Evolutionary conservation across 441 rosid genomes (phyloP).

Genomic region (Melastoma candidum): DNA sequence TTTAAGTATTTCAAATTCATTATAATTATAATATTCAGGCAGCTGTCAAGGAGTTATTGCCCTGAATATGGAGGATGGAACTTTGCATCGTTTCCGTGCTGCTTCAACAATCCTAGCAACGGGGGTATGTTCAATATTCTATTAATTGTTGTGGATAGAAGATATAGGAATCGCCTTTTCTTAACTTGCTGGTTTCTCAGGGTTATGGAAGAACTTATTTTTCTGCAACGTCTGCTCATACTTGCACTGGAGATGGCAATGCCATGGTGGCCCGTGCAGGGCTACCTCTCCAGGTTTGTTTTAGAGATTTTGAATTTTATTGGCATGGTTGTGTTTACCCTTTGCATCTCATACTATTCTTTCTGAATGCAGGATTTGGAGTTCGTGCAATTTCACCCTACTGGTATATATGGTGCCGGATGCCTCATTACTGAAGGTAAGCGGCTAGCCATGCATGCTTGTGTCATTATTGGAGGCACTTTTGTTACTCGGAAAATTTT

Average conservation of each 20-base stretch:
- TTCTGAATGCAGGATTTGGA: conserved; percentile 69
- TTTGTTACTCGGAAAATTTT: background rate
- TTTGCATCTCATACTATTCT: conserved; percentile 1
- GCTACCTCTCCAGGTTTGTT: conserved; percentile 71
- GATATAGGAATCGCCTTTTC: background rate
- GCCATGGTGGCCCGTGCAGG: conserved; percentile 98
- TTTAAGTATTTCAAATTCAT: background rate
- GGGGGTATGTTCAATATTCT: conserved; percentile 40
- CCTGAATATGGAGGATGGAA: conserved; percentile 93
- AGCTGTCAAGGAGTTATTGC: conserved; percentile 95
- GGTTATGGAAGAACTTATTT: conserved; percentile 94
- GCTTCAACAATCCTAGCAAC: conserved; percentile 86
- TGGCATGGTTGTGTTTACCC: conserved; percentile 12
- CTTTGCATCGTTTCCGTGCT: conserved; percentile 74
- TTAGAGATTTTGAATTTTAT: conserved; percentile 7
- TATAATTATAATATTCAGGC: conserved; percentile 34
- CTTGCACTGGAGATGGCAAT: conserved; percentile 96
- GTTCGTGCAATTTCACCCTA: conserved; percentile 96
- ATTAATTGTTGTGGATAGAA: conserved; percentile 3
- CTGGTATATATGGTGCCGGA: conserved; percentile 97
- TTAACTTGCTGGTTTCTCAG: conserved; percentile 27
- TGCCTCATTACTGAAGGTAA: conserved; percentile 97
- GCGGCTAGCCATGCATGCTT: conserved; percentile 7
- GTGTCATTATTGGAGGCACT: background rate
- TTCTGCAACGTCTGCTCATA: conserved; percentile 98